phyloP scores from a whole-genome alignment of 2,329 filamentous ascomycete species.

The Colletotrichum melonis region DNA sequence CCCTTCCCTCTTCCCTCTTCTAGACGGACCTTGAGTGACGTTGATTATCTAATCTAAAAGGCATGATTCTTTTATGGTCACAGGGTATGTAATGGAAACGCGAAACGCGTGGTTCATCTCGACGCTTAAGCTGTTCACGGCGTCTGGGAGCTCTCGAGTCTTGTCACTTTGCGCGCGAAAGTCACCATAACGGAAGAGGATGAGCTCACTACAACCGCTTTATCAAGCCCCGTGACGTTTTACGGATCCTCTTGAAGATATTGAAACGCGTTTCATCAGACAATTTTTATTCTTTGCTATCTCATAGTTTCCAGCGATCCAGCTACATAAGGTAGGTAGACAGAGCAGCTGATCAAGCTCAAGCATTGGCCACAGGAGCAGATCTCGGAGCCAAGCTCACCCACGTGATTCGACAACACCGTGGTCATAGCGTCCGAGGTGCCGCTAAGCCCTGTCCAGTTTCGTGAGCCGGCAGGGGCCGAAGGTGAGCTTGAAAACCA shows the following conservation, averaged over 20 bases:
- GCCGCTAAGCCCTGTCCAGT: slow-evolving; percentile 42
- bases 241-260: neutral
- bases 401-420: slow-evolving; percentile 39
- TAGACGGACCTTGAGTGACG: neutral
- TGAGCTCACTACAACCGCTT: neutral
- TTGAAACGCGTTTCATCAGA: slow-evolving; percentile 12
- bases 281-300: neutral
- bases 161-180: neutral
- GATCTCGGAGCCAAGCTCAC: neutral
- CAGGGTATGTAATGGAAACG: neutral
- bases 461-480: slow-evolving; percentile 20
- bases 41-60: slow-evolving; percentile 8
- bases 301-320: neutral
- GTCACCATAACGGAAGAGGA: neutral
- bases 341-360: neutral
- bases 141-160: neutral
- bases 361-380: neutral
- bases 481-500: slow-evolving; percentile 13
- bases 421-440: slow-evolving; percentile 44
- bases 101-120: neutral
- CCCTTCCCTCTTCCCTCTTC: slow-evolving; percentile 43
- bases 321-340: neutral
- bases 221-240: neutral
- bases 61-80: neutral
- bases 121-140: neutral